Evolutionary conservation across 78 protist species (phyloP), one percentile per base, ranked within the genome.

Genomic region (Cyanophora paradoxa): DNA sequence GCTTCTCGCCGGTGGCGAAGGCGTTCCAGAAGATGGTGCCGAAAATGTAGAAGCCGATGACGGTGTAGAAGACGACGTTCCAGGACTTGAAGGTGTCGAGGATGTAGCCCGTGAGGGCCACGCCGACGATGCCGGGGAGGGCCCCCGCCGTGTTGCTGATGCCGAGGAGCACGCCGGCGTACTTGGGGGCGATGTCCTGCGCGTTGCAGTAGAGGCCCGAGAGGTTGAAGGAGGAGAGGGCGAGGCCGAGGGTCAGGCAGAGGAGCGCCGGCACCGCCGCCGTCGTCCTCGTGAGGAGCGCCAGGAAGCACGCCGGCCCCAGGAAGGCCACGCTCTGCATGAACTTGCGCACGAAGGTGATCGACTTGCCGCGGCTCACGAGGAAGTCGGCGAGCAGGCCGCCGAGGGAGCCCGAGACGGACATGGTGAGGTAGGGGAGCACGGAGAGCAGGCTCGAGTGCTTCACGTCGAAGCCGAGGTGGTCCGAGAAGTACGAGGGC

Each of bases 181-280:
- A 66, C 24, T 68, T 26, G 11, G 82, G 82, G n/a, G 82, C 82
- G 31, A 77, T 50, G 42, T 77, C 74, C n/a, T 66, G 58, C 11
- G 22, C n/a, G 63, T 66, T 66, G 42, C 19, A 8, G 33, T 10
- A 26, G 34, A 66, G 26, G 28, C 82, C 82, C 2, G 79, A 7
- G 17, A 61, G 58, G n/a, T n/a, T n/a, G n/a, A n/a, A n/a, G n/a
- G n/a, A n/a, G n/a, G n/a, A n/a, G n/a, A n/a, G n/a, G n/a, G n/a
- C n/a, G n/a, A n/a, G n/a, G n/a, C n/a, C n/a, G n/a, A n/a, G n/a
- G n/a, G n/a, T n/a, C n/a, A n/a, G n/a, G n/a, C n/a, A n/a, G n/a
- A n/a, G n/a, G n/a, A n/a, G n/a, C n/a, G n/a, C n/a, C n/a, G n/a
- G n/a, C n/a, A n/a, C n/a, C n/a, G n/a, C n/a, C n/a, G n/a, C n/a